These are phyloP conservation scores for Ceratocystis cacaofunesta DNA, from an alignment of 2,329 filamentous ascomycete species.

Conservation along the genomic window DNA sequence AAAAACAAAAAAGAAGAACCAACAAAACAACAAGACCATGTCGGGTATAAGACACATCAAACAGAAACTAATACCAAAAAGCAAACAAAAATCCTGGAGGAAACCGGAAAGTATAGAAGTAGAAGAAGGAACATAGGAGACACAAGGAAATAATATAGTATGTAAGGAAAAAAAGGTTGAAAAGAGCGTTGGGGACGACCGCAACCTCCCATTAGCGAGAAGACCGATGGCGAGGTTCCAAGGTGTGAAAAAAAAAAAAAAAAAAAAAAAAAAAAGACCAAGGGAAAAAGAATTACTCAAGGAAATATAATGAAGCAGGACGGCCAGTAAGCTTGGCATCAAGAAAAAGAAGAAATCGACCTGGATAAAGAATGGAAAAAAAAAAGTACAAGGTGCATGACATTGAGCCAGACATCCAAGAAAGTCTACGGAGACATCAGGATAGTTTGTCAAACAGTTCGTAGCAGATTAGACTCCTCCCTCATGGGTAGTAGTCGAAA, in stretches of 20 bases:
- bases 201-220: not conserved
- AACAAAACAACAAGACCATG: not conserved
- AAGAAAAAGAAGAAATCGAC: constrained; percentile 6
- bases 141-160: not conserved
- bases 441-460: not conserved
- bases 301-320: not conserved
- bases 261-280: not conserved
- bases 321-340: not conserved
- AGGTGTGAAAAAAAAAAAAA: constrained; percentile 1
- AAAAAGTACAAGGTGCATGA: constrained; percentile 1
- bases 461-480: not conserved
- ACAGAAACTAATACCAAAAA: not conserved
- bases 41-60: constrained; percentile 7
- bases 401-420: not conserved
- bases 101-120: not conserved
- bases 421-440: not conserved
- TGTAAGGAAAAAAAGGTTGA: not conserved
- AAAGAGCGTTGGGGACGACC: not conserved
- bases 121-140: not conserved
- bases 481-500: not conserved
- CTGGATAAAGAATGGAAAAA: constrained; percentile 1
- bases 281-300: constrained; percentile 2
- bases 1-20: not conserved
- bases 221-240: not conserved
- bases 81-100: not conserved